Conservation (phyloP, 768 basidiomycete species). For the Russula brevipes region DNA sequence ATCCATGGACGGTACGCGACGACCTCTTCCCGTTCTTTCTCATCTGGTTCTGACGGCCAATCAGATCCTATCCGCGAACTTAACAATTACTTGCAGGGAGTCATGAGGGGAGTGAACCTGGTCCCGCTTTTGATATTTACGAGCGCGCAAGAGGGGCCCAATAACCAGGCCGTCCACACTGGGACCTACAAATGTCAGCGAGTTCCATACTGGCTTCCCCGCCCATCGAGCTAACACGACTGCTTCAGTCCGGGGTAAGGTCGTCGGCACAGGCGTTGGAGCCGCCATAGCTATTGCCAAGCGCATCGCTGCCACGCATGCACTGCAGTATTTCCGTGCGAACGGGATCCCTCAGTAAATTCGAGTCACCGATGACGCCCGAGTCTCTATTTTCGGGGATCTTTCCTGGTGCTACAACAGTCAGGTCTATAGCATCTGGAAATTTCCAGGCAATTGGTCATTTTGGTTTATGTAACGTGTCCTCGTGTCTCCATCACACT, state of each 20-base stretch:
- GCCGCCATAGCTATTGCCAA: neutral
- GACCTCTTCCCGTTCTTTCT: neutral
- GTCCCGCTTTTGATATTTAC: neutral
- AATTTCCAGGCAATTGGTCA: no score
- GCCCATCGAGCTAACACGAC: neutral
- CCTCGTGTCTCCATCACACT: no score
- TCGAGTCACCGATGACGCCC: neutral
- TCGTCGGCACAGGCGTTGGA: neutral
- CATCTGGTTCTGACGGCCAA: neutral
- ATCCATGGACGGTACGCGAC: slow-evolving; percentile 2
- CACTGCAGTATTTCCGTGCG: neutral
- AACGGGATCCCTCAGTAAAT: neutral
- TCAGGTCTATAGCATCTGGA: no score
- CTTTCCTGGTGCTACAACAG: no score
- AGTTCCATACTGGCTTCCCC: neutral
- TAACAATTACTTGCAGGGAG: slow-evolving; percentile 12
- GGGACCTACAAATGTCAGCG: slow-evolving; percentile 4
- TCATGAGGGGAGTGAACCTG: neutral
- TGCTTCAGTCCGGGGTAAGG: neutral
- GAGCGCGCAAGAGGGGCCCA: neutral
- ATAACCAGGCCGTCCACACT: neutral
- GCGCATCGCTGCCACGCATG: neutral
- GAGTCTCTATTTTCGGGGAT: no score
- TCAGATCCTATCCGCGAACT: slow-evolving; percentile 9
- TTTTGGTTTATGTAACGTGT: no score